A percentile compares a stretch with the other conserved stretches of the same genome.
Evolutionary conservation across 2,329 filamentous ascomycete genomes (phyloP).

Genomic region (Ophiostoma sp.): DNA sequence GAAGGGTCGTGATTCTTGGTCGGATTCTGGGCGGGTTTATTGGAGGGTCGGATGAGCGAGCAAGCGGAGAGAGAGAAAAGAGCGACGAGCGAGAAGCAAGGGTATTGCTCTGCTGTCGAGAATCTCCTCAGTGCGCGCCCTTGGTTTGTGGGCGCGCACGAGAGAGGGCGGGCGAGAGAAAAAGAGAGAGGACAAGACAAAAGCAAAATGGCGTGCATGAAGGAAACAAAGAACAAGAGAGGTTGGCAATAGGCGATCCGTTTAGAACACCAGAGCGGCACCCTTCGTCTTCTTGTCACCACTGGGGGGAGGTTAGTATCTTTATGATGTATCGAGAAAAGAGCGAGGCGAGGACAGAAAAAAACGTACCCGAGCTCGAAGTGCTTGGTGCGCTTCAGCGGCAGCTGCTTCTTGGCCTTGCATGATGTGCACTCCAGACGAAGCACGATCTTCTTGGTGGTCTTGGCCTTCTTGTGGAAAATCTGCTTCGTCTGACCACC

Average conservation of each 20-base stretch:
- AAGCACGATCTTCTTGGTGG: slow-evolving; percentile 99
- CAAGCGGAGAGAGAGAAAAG: slow-evolving; percentile 7
- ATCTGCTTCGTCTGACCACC: slow-evolving; percentile 99
- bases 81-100: background rate
- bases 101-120: background rate
- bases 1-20: background rate
- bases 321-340: slow-evolving; percentile 6
- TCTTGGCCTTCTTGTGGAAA: slow-evolving; percentile 99
- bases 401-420: slow-evolving; percentile 98
- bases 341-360: slow-evolving; percentile 2
- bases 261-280: slow-evolving; percentile 99
- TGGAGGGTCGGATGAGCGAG: slow-evolving; percentile 2
- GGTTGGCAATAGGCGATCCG: slow-evolving; percentile 38
- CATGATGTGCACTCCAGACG: slow-evolving; percentile 95
- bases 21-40: background rate
- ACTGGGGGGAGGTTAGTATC: slow-evolving; percentile 58
- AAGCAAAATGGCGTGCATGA: slow-evolving; percentile 20
- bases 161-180: background rate
- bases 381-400: slow-evolving; percentile 99
- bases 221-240: slow-evolving; percentile 17
- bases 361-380: slow-evolving; percentile 93
- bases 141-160: background rate
- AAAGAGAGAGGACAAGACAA: slow-evolving; percentile 4
- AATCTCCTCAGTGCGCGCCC: background rate
- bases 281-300: slow-evolving; percentile 99